Evolutionary conservation across 106 monocot species (phyloP), one percentile per base, ranked within the genome.

Genomic region (Apostasia ramifera): DNA sequence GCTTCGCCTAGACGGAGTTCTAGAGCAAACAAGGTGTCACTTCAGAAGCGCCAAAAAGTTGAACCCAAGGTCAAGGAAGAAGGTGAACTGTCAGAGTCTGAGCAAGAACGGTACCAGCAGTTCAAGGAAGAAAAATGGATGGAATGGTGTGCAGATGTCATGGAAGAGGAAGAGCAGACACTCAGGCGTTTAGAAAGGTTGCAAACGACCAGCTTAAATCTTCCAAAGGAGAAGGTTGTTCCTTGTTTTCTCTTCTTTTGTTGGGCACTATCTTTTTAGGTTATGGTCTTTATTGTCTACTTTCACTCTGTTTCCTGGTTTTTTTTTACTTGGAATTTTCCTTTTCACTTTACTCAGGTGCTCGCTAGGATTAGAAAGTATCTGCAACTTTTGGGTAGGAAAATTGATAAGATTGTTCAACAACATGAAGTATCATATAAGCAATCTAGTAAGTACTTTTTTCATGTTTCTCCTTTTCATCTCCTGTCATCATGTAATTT

Each of bases 51-150:
- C 6, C 73, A 71, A 54, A 81, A 61, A 64, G 80, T 70, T 51
- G 89, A 89, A 73, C 73, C 79, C 43, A 79, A 77, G 47, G 87
- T 78, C 11, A 98, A 93, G 61, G 97, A 98, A 68, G 97, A 98
- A 75, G 97, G 97, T 57, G 97, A 98, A 73, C 76, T 98, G 74
- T 98, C 97, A 37, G 97, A 90, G 37, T 84, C 92, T 13, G 93
- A 89, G 49, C 83, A 82, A 63, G 84, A 82, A 73, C 76, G 69
- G 7, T 83, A 86, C 67, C 87, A 87, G 57, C 84, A 87, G 66
- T 81, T 83, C 53, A 98, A 98, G 72, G 97, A 98, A 74, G 90
- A 92, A 65, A 98, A 90, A 63, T 98, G 97, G 97, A 87, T 85
- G 89, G 97, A 90, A 74, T 98, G 97, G 97, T 98, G 97, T 74